Percentiles rank a stretch among this genome's conserved stretches.
These are phyloP conservation scores for Coprinellus aureogranulatus DNA, from an alignment of 768 basidiomycete species.

Conservation along the genomic window DNA sequence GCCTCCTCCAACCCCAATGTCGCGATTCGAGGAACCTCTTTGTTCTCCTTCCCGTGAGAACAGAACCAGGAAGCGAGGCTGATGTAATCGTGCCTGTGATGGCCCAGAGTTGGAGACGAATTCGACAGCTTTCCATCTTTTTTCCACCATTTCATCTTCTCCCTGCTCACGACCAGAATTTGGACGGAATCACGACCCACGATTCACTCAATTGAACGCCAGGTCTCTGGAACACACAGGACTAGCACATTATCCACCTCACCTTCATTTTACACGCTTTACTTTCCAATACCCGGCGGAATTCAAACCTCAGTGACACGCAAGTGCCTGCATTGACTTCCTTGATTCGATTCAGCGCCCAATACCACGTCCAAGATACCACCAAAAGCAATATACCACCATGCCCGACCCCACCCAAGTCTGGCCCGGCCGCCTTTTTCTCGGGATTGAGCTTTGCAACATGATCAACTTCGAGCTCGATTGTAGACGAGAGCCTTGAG, in stretches of 20 bases:
- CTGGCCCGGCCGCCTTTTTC: conserved; percentile 59
- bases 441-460: conserved; percentile 84
- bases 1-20: no score
- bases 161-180: neutral
- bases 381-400: conserved; percentile 28
- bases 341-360: conserved; percentile 8
- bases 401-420: conserved; percentile 45
- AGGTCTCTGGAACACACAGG: neutral
- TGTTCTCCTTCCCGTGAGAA: no score
- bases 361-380: conserved; percentile 29
- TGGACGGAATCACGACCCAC: neutral
- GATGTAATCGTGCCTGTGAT: conserved; percentile 1
- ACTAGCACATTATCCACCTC: conserved; percentile 20
- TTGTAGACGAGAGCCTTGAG: conserved; percentile 81
- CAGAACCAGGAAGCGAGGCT: conserved; percentile 1
- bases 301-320: neutral
- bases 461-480: conserved; percentile 81
- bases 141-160: neutral
- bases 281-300: conserved; percentile 2
- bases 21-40: no score
- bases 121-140: neutral
- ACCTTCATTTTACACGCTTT: conserved; percentile 19
- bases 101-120: conserved; percentile 2
- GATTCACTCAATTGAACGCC: neutral
- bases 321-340: conserved; percentile 1